Evolutionary conservation across 164 flowering plant genomes (phyloP), one percentile per base, ranked within the genome.

Genomic region (Cinnamomum micranthum): DNA sequence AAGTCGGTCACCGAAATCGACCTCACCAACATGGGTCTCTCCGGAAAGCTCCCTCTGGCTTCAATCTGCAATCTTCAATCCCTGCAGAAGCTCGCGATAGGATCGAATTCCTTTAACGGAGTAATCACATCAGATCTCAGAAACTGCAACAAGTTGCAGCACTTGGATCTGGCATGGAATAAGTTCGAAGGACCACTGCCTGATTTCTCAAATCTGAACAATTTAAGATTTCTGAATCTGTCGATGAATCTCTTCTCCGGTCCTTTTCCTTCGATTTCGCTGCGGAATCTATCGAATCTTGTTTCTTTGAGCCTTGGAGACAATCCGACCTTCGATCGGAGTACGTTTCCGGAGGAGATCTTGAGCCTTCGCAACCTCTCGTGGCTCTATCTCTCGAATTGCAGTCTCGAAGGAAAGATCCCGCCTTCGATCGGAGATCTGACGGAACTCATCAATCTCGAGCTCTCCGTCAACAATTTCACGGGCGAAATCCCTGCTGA

Each of bases 351-450:
- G 0, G 0, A 22, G 47, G 91, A 87, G 78, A 66, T 92, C 5
- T 27, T 87, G 19, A 80, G 81, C 51, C 86, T 93, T 10, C 33
- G 76, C 22, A 86, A 84, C 20, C 73, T 93, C 31, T 62, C 82
- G 27, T 87, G 92, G 88, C 79, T 91, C 25, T 93, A 89, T 65
- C 87, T 93, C 69, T 24, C 90, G 1, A 90, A 90, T 77, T 86
- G 90, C 76, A 84, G 87, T 68, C 71, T 95, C 19, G 72, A 78
- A 47, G 99, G 99, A 4, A 6, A 11, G 10, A 87, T 95, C 70
- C 97, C 99, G 0, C 33, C 69, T 2, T 86, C 31, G 6, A 89
- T 95, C 15, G 98, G 96, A 28, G 77, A 84, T 35, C 74, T 93
- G n/a, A 75, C 80, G 4, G 83, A 82, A 76, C 89, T 95, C 17